Evolutionary conservation across 2,329 filamentous ascomycete species (phyloP).

Genomic region (Volutella citrinella): DNA sequence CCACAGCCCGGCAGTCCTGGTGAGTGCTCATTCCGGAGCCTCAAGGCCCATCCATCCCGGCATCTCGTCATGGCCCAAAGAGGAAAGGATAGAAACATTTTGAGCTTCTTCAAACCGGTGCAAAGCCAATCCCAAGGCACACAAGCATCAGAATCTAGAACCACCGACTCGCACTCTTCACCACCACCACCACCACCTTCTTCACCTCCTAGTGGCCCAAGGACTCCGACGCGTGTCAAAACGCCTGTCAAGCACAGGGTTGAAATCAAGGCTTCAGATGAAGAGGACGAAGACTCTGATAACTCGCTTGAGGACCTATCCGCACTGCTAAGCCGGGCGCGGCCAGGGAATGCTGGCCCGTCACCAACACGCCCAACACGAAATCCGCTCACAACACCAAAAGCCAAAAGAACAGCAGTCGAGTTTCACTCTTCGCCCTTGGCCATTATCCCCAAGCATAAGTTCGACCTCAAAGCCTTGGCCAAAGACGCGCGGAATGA

Average conservation of each 20-base stretch:
- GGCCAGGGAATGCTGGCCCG: slow-evolving; percentile 17
- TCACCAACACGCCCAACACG: slow-evolving; percentile 7
- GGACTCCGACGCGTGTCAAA: too few relatives aligned
- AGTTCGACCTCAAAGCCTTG: slow-evolving; percentile 61
- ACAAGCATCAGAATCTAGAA: slow-evolving; percentile 7
- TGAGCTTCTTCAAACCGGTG: slow-evolving; percentile 37
- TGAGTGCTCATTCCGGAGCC: too few relatives aligned
- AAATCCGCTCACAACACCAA: slow-evolving; percentile 40
- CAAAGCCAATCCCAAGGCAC: slow-evolving; percentile 13
- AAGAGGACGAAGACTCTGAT: slow-evolving; percentile 57
- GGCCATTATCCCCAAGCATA: slow-evolving; percentile 53
- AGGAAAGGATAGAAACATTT: slow-evolving; percentile 31
- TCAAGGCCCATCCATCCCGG: slow-evolving; percentile 1
- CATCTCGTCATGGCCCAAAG: slow-evolving; percentile 22
- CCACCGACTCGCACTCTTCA: slow-evolving; percentile 14
- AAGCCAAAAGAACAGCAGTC: slow-evolving; percentile 44
- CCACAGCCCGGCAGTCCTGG: too few relatives aligned
- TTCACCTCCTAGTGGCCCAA: slow-evolving; percentile 22
- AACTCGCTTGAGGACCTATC: slow-evolving; percentile 55
- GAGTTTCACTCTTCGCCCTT: slow-evolving; percentile 45
- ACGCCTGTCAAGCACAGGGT: slow-evolving; percentile 51
- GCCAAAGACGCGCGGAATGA: slow-evolving; percentile 58
- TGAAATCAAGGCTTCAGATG: slow-evolving; percentile 69
- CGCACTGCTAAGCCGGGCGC: slow-evolving; percentile 27
- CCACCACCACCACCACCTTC: slow-evolving; percentile 22